Percentiles rank a stretch among this genome's conserved stretches.
phyloP scores from a whole-genome alignment of 805 yeast species.

The Scheffersomyces coipomensis region DNA sequence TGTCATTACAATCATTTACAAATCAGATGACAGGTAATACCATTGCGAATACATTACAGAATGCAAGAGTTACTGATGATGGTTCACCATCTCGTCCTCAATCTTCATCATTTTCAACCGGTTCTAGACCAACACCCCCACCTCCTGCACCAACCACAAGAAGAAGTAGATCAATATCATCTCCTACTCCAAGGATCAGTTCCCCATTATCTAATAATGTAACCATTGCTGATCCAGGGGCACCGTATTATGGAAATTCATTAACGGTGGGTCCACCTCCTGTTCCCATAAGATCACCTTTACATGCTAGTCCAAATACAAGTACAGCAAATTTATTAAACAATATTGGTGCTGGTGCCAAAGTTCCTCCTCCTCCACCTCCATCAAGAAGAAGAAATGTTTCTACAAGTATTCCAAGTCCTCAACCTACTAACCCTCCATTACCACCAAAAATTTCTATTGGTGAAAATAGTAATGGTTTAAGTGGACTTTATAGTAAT shows the following conservation, averaged over 20 bases:
- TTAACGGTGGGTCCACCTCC: constrained; percentile 9
- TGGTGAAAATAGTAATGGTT: neutral
- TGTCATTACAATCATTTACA: constrained; percentile 39
- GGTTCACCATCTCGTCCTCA: constrained; percentile 9
- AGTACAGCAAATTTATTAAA: constrained; percentile 11
- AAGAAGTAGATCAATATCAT: constrained; percentile 32
- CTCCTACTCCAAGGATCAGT: constrained; percentile 22
- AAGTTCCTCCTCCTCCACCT: constrained; percentile 45
- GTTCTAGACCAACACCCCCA: constrained; percentile 15
- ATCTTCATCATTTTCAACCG: constrained; percentile 5
- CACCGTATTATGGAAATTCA: neutral
- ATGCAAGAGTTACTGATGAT: constrained; percentile 19
- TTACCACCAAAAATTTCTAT: constrained; percentile 25
- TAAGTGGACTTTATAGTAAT: constrained; percentile 2
- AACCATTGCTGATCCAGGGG: neutral
- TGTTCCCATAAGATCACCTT: constrained; percentile 25
- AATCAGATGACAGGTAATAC: constrained; percentile 42
- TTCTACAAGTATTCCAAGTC: constrained; percentile 10
- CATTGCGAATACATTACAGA: constrained; percentile 31
- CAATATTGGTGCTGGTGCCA: constrained; percentile 23
- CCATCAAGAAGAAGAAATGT: constrained; percentile 32
- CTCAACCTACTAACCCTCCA: constrained; percentile 15
- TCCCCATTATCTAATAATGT: constrained; percentile 8
- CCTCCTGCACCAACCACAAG: constrained; percentile 40
- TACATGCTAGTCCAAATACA: neutral